Percentiles rank a stretch among this genome's conserved stretches.
phyloP scores from a whole-genome alignment of 2,329 filamentous ascomycete species.

The Dryadomyces sulphureus region DNA sequence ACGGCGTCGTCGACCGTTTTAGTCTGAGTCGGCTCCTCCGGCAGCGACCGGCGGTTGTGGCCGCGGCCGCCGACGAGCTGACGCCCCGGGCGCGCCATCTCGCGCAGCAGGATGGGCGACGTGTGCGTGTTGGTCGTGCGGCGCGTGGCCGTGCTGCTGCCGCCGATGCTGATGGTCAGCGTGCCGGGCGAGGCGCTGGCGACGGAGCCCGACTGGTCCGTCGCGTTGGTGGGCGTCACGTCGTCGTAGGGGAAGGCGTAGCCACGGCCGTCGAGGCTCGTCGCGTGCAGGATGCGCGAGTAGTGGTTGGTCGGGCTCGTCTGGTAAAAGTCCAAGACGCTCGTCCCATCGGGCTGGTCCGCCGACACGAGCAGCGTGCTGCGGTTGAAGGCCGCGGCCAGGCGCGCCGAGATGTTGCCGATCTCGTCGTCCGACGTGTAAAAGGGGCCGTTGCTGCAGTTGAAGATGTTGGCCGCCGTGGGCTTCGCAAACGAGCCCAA shows the following conservation, averaged over 20 bases:
- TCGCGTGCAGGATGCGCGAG: conserved; percentile 46
- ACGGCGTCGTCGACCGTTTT: background rate
- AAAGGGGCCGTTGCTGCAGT: conserved; percentile 43
- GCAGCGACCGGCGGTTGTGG: conserved; percentile 7
- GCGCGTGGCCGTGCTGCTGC: conserved; percentile 3
- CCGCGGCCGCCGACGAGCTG: conserved; percentile 8
- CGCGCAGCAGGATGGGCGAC: conserved; percentile 7
- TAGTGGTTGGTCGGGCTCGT: conserved; percentile 49
- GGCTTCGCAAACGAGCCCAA: conserved; percentile 30
- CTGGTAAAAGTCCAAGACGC: conserved; percentile 41
- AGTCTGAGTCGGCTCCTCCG: background rate
- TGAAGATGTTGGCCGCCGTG: conserved; percentile 32
- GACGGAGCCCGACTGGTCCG: conserved; percentile 48
- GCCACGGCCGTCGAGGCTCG: conserved; percentile 42
- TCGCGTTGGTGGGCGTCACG: conserved; percentile 37
- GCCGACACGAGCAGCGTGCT: conserved; percentile 45
- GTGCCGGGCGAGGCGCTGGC: conserved; percentile 38
- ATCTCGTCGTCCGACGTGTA: conserved; percentile 28
- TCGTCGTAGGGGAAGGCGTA: conserved; percentile 64
- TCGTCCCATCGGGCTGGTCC: conserved; percentile 33
- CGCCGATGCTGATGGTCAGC: conserved; percentile 11
- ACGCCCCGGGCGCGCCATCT: conserved; percentile 9
- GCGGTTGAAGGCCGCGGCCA: conserved; percentile 63
- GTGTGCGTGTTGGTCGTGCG: conserved; percentile 2
- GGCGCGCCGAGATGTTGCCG: conserved; percentile 54